A percentile compares a stretch with the other conserved stretches of the same genome.
Conservation (phyloP, 768 basidiomycete genomes). For the Naganishia randhawae region DNA sequence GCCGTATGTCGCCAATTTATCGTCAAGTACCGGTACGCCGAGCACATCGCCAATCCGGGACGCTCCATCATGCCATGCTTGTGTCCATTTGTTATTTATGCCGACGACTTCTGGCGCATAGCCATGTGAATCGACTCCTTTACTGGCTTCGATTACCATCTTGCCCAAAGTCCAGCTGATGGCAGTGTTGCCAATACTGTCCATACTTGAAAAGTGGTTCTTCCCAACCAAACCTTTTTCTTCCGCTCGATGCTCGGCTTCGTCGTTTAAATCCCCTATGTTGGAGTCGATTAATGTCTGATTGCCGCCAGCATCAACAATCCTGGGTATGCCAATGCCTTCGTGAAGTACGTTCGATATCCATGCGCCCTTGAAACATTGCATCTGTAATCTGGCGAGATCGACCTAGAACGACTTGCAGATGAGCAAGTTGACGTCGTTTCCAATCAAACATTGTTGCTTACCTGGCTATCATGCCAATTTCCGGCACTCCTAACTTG, state of each 20-base stretch:
- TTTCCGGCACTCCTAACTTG: conserved; percentile 62
- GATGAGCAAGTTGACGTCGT: neutral
- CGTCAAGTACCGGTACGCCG: conserved; percentile 23
- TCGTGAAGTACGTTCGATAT: conserved; percentile 92
- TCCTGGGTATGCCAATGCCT: conserved; percentile 88
- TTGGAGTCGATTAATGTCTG: conserved; percentile 58
- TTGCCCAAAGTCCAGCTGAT: conserved; percentile 98
- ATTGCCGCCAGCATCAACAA: conserved; percentile 81
- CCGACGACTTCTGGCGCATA: conserved; percentile 17
- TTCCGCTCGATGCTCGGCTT: conserved; percentile 70
- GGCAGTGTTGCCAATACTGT: conserved; percentile 85
- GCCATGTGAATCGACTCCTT: conserved; percentile 38
- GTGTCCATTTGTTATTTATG: conserved; percentile 17
- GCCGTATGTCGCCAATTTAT: conserved; percentile 35
- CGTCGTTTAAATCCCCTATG: conserved; percentile 54
- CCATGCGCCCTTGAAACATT: conserved; percentile 99
- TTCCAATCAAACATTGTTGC: too few relatives aligned
- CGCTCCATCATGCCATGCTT: conserved; percentile 14
- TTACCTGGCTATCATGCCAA: conserved; percentile 49
- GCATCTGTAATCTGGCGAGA: conserved; percentile 82
- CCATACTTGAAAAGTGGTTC: conserved; percentile 75
- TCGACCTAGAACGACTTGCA: conserved; percentile 60
- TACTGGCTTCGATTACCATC: conserved; percentile 94
- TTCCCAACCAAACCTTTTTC: conserved; percentile 68
- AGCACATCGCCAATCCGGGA: conserved; percentile 6